These are phyloP conservation scores for Trifolium repens DNA, from an alignment of 306 rosid genomes.

Conservation along the genomic window DNA sequence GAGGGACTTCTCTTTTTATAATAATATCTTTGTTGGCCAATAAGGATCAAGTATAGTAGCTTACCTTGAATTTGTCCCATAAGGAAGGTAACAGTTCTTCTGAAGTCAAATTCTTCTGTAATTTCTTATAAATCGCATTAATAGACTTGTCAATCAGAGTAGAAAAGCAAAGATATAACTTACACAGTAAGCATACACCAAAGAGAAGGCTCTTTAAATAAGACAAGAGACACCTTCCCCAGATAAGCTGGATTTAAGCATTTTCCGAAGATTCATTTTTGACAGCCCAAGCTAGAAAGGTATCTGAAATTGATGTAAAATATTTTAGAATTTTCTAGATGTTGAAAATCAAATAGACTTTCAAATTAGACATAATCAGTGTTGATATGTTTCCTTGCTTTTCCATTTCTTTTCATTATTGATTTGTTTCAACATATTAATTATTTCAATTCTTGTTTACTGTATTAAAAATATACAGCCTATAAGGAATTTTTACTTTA, in stretches of 20 bases:
- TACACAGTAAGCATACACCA: slow-evolving; percentile 21
- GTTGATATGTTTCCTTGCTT: background rate
- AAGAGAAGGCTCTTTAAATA: slow-evolving; percentile 18
- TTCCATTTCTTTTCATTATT: background rate
- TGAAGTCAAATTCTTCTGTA: slow-evolving; percentile 92
- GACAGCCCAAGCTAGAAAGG: slow-evolving; percentile 98
- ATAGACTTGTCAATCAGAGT: slow-evolving; percentile 87
- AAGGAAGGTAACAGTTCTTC: slow-evolving; percentile 93
- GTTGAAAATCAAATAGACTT: slow-evolving; percentile 17
- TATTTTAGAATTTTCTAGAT: slow-evolving; percentile 16
- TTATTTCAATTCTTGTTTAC: slow-evolving; percentile 8
- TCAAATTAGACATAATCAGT: slow-evolving; percentile 12
- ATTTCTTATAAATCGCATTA: slow-evolving; percentile 81
- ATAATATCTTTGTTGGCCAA: slow-evolving; percentile 4
- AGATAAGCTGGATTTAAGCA: slow-evolving; percentile 84
- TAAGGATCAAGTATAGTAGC: slow-evolving; percentile 13
- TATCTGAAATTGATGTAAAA: slow-evolving; percentile 66
- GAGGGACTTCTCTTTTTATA: too few species aligned
- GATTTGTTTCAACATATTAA: slow-evolving; percentile 1
- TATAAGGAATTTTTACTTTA: background rate
- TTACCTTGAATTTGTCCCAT: slow-evolving; percentile 99
- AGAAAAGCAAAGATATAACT: slow-evolving; percentile 34
- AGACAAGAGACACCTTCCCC: slow-evolving; percentile 61
- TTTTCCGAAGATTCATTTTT: slow-evolving; percentile 88
- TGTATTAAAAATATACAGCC: background rate